Evolutionary conservation across 1,284 basidiomycete species (phyloP).

Genomic region (Leucoagaricus sp.): DNA sequence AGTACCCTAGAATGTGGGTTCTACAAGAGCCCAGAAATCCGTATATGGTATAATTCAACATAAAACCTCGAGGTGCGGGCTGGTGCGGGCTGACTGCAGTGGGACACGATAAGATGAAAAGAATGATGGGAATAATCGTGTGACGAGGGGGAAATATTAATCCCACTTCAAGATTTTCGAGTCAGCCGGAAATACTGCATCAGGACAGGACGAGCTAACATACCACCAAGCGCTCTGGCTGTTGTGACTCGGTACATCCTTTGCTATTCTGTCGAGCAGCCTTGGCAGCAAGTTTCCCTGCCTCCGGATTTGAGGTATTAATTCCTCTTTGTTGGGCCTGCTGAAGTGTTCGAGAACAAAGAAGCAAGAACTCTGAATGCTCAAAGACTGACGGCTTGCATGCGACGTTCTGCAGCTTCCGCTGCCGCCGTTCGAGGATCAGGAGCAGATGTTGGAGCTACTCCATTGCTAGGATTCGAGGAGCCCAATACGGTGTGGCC

Average conservation of each 20-base stretch:
- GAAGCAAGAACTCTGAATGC: constrained; percentile 19
- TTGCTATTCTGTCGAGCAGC: constrained; percentile 49
- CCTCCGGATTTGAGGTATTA: constrained; percentile 61
- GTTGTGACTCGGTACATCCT: constrained; percentile 41
- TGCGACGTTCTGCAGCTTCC: constrained; percentile 68
- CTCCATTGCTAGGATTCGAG: constrained; percentile 23
- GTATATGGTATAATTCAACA: constrained; percentile 14
- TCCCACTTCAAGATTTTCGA: constrained; percentile 17
- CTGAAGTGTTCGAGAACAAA: constrained; percentile 22
- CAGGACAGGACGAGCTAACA: constrained; percentile 21
- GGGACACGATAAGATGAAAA: neutral
- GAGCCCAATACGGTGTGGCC: constrained; percentile 50
- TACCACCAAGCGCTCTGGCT: constrained; percentile 63
- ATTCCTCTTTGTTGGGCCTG: constrained; percentile 62
- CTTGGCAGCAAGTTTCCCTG: constrained; percentile 62
- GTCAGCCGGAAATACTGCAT: neutral
- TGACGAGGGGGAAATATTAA: constrained; percentile 7
- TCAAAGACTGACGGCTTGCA: constrained; percentile 54
- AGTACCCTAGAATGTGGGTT: constrained; percentile 1
- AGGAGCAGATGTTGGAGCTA: constrained; percentile 27
- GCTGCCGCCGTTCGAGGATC: constrained; percentile 65
- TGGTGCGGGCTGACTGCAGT: neutral
- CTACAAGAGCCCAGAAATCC: neutral
- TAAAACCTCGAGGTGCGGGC: constrained; percentile 7
- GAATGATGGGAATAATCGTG: neutral